phyloP scores from a whole-genome alignment of 1,139 yeast genomes.

The Yamadazyma atmosphaerica region DNA sequence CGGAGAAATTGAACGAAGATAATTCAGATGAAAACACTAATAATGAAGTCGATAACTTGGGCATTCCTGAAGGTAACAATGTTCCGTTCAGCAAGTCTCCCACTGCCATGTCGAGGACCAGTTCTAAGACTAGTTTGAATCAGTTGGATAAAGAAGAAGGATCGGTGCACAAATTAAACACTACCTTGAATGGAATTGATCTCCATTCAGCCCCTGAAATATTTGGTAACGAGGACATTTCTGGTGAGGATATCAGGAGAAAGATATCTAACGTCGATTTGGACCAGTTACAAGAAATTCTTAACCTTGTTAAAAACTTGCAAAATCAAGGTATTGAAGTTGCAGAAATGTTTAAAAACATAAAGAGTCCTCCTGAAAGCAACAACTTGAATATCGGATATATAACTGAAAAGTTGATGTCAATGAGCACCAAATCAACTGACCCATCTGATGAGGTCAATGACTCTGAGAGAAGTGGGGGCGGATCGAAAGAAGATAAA shows the following conservation, averaged over 20 bases:
- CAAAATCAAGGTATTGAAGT: slow-evolving; percentile 54
- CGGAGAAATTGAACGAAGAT: slow-evolving; percentile 14
- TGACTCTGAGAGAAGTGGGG: not conserved
- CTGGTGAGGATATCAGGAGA: slow-evolving; percentile 56
- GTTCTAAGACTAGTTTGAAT: slow-evolving; percentile 37
- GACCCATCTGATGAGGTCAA: not conserved
- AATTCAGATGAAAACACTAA: slow-evolving; percentile 9
- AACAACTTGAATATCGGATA: slow-evolving; percentile 16
- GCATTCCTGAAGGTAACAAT: slow-evolving; percentile 8
- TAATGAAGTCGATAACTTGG: slow-evolving; percentile 1
- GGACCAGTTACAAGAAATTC: slow-evolving; percentile 53
- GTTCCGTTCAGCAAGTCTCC: slow-evolving; percentile 16
- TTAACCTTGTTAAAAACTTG: slow-evolving; percentile 48
- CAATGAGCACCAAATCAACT: slow-evolving; percentile 4
- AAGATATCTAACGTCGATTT: slow-evolving; percentile 46
- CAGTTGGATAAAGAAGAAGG: slow-evolving; percentile 44
- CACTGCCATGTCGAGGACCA: slow-evolving; percentile 30
- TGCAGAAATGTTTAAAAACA: slow-evolving; percentile 44
- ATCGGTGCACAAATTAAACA: slow-evolving; percentile 34
- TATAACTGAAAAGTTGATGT: slow-evolving; percentile 14
- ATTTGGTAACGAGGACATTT: slow-evolving; percentile 16
- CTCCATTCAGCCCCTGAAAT: not conserved
- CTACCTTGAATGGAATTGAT: slow-evolving; percentile 23
- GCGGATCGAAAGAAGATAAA: not conserved
- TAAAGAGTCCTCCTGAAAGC: slow-evolving; percentile 5